A percentile compares a stretch with the other conserved stretches of the same genome.
Evolutionary conservation across 2,329 filamentous ascomycete species (phyloP).

Genomic region (Aulographum hederae): DNA sequence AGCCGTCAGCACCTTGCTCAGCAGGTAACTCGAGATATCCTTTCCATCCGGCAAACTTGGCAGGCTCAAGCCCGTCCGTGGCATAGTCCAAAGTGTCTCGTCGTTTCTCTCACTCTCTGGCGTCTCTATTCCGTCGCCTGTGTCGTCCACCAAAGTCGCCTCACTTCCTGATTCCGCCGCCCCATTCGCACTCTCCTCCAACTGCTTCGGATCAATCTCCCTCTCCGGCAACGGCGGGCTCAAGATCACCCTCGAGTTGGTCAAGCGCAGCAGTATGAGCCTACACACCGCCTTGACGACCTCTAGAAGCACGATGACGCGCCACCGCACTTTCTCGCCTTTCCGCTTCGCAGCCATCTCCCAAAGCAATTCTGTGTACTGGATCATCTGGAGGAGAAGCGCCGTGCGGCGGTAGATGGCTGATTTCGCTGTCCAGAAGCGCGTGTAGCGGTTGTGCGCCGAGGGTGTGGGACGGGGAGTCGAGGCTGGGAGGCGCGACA

Average conservation of each 20-base stretch:
- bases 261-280: slow-evolving; percentile 62
- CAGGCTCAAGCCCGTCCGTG: slow-evolving; percentile 73
- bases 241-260: slow-evolving; percentile 64
- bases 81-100: slow-evolving; percentile 62
- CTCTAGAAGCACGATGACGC: slow-evolving; percentile 71
- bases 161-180: slow-evolving; percentile 15
- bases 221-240: slow-evolving; percentile 74
- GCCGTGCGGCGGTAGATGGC: slow-evolving; percentile 66
- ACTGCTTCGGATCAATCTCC: slow-evolving; percentile 50
- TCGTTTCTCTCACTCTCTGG: slow-evolving; percentile 20
- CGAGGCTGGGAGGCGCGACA: slow-evolving; percentile 34
- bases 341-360: slow-evolving; percentile 89
- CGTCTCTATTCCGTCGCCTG: slow-evolving; percentile 23
- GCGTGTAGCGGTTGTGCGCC: slow-evolving; percentile 44
- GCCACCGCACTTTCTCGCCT: slow-evolving; percentile 69
- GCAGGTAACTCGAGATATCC: slow-evolving; percentile 73
- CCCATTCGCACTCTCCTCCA: slow-evolving; percentile 29
- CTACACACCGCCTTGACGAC: slow-evolving; percentile 71
- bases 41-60: slow-evolving; percentile 64
- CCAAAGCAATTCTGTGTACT: slow-evolving; percentile 90
- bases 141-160: too few relatives aligned
- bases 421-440: slow-evolving; percentile 42
- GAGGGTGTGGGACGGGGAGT: slow-evolving; percentile 32
- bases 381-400: slow-evolving; percentile 68
- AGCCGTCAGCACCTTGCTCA: slow-evolving; percentile 78